Evolutionary conservation across 2,329 filamentous ascomycete species (phyloP).

Genomic region (Fusarium circinatum): DNA sequence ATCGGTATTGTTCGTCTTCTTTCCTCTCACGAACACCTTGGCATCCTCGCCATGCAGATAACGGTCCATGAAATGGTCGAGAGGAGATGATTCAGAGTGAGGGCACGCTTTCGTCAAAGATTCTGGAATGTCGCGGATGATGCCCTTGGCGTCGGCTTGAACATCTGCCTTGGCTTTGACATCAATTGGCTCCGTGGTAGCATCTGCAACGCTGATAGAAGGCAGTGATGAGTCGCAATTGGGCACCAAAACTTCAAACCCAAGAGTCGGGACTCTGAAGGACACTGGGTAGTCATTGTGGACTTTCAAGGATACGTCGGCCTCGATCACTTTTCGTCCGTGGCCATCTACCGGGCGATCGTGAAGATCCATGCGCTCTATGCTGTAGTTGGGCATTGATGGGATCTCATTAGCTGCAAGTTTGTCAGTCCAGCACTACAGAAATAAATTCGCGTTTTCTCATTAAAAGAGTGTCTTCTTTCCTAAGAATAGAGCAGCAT

Average conservation of each 20-base stretch:
- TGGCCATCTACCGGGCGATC: conserved; percentile 67
- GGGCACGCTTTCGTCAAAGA: conserved; percentile 80
- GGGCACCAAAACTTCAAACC: conserved; percentile 85
- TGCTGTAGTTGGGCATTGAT: conserved; percentile 81
- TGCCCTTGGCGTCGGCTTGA: conserved; percentile 74
- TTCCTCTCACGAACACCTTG: conserved; percentile 85
- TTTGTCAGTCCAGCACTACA: conserved; percentile 45
- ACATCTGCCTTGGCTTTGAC: conserved; percentile 76
- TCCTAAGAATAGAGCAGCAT: conserved; percentile 70
- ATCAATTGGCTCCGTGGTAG: conserved; percentile 72
- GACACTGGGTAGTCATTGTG: conserved; percentile 83
- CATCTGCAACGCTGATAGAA: conserved; percentile 82
- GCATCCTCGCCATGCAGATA: conserved; percentile 85
- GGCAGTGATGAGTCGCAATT: conserved; percentile 79
- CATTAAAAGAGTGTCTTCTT: conserved; percentile 60
- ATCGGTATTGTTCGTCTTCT: conserved; percentile 69
- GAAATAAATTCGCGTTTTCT: conserved; percentile 32
- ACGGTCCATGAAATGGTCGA: conserved; percentile 82
- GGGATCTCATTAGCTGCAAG: conserved; percentile 75
- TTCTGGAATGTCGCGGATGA: conserved; percentile 78
- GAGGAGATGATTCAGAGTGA: conserved; percentile 78
- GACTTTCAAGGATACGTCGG: conserved; percentile 78
- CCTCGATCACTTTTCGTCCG: conserved; percentile 75
- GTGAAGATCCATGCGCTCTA: conserved; percentile 81
- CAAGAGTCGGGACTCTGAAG: conserved; percentile 80